Base-by-base conservation (phyloP, 2,329 filamentous ascomycete species). In the Aspergillus eucalypticola region DNA sequence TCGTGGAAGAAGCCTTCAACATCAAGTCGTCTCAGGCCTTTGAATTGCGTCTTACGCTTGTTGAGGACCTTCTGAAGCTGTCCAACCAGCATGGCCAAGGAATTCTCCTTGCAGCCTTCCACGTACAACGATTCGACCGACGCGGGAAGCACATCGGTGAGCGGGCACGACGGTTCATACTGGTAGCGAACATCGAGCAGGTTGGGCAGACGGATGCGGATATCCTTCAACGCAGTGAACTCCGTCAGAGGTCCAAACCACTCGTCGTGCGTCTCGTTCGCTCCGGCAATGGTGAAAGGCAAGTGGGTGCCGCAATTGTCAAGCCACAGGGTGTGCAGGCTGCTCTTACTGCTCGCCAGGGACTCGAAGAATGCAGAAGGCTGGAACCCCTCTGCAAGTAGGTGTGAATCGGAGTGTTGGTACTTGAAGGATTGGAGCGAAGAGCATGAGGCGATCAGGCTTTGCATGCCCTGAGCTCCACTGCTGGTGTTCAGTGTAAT, bases 141-240 rank as follows among this genome's bases (percentile, higher is more conserved):
- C 1, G 21, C 21, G 1, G 71, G 71, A 0, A 73, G 62, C 29
- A 69, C 61, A 10, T 71, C 65, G 0, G 64, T 49, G 3, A 73
- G 63, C 10, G 69, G 61, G 0, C 50, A 64, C 0, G 63, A 62
- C 2, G 71, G 71, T 15, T 72, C 69, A 10, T 38, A 53, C 44
- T 66, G 66, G 48, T 71, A 72, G 32, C 66, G 68, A 10, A 73
- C 61, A 35, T 73, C 70, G 3, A 73, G 61, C 7, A 73, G 66
- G 53, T 73, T 73, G n/a, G 67, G 61, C 3, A 73, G 62, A 10
- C 71, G 69, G 32, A 73, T 69, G n/a, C 71, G 71, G 5, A 73
- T 19, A 17, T 73, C 67, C 27, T 64, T 65, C 38, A 73, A 60
- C 7, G 59, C 66, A 8, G 61, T 64, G 48, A 73, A 73, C 11